phyloP scores from a whole-genome alignment of 2,329 filamentous ascomycete genomes.

The Leptosphaerulina australis region DNA sequence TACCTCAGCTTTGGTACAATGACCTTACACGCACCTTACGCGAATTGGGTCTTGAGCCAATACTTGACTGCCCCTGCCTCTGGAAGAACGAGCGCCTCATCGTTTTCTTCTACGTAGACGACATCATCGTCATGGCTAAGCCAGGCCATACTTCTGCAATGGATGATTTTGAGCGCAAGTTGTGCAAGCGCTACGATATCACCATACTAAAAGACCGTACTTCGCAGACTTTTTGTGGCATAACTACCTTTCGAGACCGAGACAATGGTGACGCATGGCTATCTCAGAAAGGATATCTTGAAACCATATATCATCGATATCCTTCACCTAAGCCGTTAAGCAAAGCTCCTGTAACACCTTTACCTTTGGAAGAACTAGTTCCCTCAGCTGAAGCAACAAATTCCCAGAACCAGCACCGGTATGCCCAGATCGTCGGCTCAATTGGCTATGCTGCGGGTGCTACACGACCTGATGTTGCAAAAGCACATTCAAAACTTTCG shows the following conservation, averaged over 20 bases:
- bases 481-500: slow-evolving; percentile 24
- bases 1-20: slow-evolving; percentile 23
- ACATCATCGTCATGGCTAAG: not conserved
- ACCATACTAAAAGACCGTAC: too few relatives aligned
- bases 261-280: not conserved
- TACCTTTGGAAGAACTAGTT: not conserved
- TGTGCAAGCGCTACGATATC: not conserved
- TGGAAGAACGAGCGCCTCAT: not conserved
- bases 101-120: not conserved
- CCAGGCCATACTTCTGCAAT: not conserved
- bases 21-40: slow-evolving; percentile 1
- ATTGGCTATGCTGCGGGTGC: slow-evolving; percentile 20
- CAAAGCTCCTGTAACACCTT: not conserved
- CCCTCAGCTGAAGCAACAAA: not conserved
- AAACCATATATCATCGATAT: not conserved
- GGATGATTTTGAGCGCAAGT: not conserved
- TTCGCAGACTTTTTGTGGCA: too few relatives aligned
- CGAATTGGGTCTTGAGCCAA: not conserved
- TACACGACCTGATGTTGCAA: slow-evolving; percentile 25
- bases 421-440: slow-evolving; percentile 14
- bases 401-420: not conserved
- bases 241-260: not conserved
- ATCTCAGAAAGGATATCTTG: not conserved
- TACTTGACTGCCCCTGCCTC: not conserved
- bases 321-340: not conserved